A percentile compares a stretch with the other conserved stretches of the same genome.
phyloP scores from a whole-genome alignment of 2,329 filamentous ascomycete genomes.

The Penicillium sp. region DNA sequence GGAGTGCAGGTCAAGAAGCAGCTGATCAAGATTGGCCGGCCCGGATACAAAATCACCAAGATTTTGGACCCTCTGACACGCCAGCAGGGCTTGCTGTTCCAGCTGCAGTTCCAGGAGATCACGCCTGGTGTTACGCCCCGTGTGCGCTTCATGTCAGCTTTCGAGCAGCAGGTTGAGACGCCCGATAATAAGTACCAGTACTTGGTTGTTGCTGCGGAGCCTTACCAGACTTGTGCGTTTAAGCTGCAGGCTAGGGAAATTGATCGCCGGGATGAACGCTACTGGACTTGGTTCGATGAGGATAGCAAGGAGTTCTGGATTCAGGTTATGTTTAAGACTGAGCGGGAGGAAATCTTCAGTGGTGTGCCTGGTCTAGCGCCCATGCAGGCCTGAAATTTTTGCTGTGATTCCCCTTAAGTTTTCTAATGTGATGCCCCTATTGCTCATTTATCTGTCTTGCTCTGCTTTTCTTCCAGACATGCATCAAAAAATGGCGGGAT shows the following conservation, averaged over 20 bases:
- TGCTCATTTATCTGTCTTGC: neutral
- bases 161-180: constrained; percentile 89
- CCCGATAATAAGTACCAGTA: constrained; percentile 92
- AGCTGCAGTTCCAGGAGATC: constrained; percentile 91
- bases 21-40: constrained; percentile 85
- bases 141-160: constrained; percentile 95
- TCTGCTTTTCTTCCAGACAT: neutral
- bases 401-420: neutral
- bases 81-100: constrained; percentile 87
- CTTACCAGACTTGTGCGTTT: constrained; percentile 94
- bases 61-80: constrained; percentile 77
- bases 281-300: constrained; percentile 91
- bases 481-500: constrained; percentile 7
- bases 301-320: constrained; percentile 97
- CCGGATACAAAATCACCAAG: constrained; percentile 97
- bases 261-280: constrained; percentile 75
- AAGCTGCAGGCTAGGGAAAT: constrained; percentile 91
- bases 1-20: constrained; percentile 72
- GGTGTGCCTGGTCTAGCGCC: constrained; percentile 58
- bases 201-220: constrained; percentile 85
- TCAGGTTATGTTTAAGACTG: constrained; percentile 96
- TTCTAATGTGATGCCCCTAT: too few relatives aligned
- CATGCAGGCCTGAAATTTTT: constrained; percentile 24
- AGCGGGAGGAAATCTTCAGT: constrained; percentile 81
- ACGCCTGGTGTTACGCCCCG: constrained; percentile 64